Evolutionary conservation across 75 land plant species (phyloP).

Genomic region (Cunninghamia lanceolata): DNA sequence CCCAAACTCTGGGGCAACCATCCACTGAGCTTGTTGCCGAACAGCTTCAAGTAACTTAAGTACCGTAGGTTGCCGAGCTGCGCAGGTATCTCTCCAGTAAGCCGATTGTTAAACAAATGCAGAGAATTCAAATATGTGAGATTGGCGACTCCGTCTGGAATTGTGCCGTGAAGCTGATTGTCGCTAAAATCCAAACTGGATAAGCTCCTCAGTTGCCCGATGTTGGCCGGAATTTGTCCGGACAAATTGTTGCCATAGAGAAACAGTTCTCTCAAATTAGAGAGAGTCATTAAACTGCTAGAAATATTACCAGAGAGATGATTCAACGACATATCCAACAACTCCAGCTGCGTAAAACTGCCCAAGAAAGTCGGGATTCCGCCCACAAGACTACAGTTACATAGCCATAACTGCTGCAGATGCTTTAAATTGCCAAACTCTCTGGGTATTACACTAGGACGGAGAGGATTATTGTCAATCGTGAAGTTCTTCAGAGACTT

Average conservation of each 20-base stretch:
- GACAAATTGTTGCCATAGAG: constrained; percentile 29
- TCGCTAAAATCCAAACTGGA: no score
- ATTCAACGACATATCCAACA: constrained; percentile 26
- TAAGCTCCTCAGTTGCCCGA: no score
- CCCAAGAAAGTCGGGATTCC: constrained; percentile 37
- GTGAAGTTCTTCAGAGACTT: constrained; percentile 17
- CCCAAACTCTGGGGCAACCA: no score
- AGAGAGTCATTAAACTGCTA: constrained; percentile 22
- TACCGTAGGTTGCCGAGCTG: no score
- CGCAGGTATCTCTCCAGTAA: no score
- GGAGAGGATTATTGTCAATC: constrained; percentile 10
- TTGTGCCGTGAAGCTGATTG: no score
- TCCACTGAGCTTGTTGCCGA: no score
- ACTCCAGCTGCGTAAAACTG: constrained; percentile 19
- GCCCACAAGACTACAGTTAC: constrained; percentile 26
- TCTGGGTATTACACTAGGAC: constrained; percentile 14
- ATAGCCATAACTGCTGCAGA: constrained; percentile 16
- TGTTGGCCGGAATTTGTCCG: constrained; percentile 31
- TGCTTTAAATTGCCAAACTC: constrained; percentile 18
- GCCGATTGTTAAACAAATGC: no score
- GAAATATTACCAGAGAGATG: background rate
- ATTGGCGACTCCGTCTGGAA: no score
- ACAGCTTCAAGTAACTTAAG: no score
- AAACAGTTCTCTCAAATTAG: constrained; percentile 20
- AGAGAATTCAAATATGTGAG: no score